Base-by-base conservation (phyloP, 139 green algal species). In the Chlamydomonas sphaeroides region DNA sequence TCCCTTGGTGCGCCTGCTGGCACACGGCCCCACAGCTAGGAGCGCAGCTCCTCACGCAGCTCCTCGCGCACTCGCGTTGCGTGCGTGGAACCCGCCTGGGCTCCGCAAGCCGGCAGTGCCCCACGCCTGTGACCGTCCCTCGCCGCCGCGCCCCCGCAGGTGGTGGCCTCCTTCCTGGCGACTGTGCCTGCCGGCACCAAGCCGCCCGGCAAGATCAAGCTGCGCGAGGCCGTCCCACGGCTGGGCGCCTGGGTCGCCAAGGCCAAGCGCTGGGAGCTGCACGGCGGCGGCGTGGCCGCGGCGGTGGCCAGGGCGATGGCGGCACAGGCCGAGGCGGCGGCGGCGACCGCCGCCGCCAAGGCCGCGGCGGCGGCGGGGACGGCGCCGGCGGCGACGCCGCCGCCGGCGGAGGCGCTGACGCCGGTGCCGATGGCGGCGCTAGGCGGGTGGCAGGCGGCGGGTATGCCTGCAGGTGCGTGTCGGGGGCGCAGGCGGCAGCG, bases 151-250 rank as follows among this genome's bases (percentile, higher is more conserved):
- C 49, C 36, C 17, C 30, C 41, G 35, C 63, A 85, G 68, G 48
- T 90, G 42, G 59, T 88, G 11, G 87, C 87, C 1, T 74, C 53
- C 17, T 95, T 94, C 80, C 32, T 90, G 8, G 80, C 87, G 25
- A 73, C 83, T 23, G 68, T 92, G 23, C 68, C 35, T 48, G 8
- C 73, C 38, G 21, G 90, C 15, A 68, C 75, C 32, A 95, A 95
- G 81, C 86, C 80, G 10, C 89, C 88, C 71, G 79, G 93, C 42
- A 80, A 79, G 11, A 87, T 78, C 39, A 83, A 78, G 67, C 77
- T 95, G 39, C 74, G 74, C 28, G 74, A 80, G 30, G 74, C 74
- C 7, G 18, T 80, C 39, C 56, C 56, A n/a, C 74, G 74, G 4
- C 59, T 80, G n/a, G 74, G 59, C 30, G 59, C 59, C 59, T 80